A percentile compares a stretch with the other conserved stretches of the same genome.
Conservation (phyloP, 306 rosid species). For the Quercus cerris region DNA sequence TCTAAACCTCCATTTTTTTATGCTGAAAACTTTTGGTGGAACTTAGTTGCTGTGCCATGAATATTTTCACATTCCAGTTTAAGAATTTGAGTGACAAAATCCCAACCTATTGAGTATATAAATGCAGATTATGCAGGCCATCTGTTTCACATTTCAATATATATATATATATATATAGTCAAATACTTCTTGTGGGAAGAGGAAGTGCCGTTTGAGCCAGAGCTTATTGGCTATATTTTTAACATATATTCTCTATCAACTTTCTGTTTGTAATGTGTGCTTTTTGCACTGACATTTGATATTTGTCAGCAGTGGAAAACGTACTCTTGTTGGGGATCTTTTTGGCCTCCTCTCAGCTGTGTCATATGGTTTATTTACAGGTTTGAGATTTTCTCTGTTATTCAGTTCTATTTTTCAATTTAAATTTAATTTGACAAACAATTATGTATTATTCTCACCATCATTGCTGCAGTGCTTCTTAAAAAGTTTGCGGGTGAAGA, state of each 20-base stretch:
- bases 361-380: conserved; percentile 88
- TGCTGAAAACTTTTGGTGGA: not conserved
- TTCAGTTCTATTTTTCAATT: not conserved
- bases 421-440: conserved; percentile 10
- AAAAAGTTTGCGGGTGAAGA: conserved; percentile 85
- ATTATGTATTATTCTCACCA: not conserved
- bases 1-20: not conserved
- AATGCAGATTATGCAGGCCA: not conserved
- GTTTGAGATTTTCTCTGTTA: conserved; percentile 33
- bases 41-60: not conserved
- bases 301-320: conserved; percentile 72
- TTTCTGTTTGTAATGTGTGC: conserved; percentile 38
- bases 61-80: not conserved
- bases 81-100: not conserved
- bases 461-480: conserved; percentile 65
- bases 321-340: conserved; percentile 77
- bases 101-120: not conserved
- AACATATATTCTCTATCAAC: conserved; percentile 14
- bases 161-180: not conserved
- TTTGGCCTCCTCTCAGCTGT: conserved; percentile 93
- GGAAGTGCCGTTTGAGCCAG: no score
- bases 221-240: not conserved
- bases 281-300: conserved; percentile 43
- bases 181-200: no score
- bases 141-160: not conserved